These are phyloP conservation scores for Solanum ossicruentum DNA, from an alignment of 257 asterid species.

Conservation along the genomic window DNA sequence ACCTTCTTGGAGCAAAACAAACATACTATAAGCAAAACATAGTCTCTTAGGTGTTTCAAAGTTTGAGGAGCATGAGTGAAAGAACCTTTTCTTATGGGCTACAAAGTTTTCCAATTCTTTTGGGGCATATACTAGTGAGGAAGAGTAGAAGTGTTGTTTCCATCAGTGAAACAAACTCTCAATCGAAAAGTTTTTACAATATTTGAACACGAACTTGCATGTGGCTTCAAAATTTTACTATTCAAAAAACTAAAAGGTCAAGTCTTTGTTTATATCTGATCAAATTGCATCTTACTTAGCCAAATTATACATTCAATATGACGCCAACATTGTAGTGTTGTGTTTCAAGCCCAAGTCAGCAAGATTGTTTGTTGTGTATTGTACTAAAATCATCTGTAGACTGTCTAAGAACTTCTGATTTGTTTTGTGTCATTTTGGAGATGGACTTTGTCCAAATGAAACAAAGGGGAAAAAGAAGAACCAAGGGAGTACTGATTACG, in stretches of 20 bases:
- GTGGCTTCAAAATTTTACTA: background rate
- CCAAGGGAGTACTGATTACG: slow-evolving; percentile 8
- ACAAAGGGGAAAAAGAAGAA: slow-evolving; percentile 42
- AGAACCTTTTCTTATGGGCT: background rate
- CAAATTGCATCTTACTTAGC: background rate
- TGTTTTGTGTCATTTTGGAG: slow-evolving; percentile 47
- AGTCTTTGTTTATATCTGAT: background rate
- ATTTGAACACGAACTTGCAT: background rate
- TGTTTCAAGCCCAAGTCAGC: background rate
- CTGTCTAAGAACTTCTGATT: slow-evolving; percentile 55
- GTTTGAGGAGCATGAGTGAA: background rate
- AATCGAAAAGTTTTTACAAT: background rate
- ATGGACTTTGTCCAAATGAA: slow-evolving; percentile 75
- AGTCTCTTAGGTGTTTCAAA: background rate
- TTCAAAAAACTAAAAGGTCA: background rate
- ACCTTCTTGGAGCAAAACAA: background rate
- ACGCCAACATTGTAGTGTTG: background rate
- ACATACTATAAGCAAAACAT: background rate
- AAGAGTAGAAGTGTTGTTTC: background rate
- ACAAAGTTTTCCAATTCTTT: background rate
- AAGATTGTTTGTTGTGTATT: background rate
- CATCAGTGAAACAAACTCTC: background rate
- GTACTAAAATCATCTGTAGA: slow-evolving; percentile 22
- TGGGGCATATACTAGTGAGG: background rate
- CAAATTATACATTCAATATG: background rate